A percentile compares a stretch with the other conserved stretches of the same genome.
phyloP scores from a whole-genome alignment of 306 rosid species.

The Pterocarpus santalinus region DNA sequence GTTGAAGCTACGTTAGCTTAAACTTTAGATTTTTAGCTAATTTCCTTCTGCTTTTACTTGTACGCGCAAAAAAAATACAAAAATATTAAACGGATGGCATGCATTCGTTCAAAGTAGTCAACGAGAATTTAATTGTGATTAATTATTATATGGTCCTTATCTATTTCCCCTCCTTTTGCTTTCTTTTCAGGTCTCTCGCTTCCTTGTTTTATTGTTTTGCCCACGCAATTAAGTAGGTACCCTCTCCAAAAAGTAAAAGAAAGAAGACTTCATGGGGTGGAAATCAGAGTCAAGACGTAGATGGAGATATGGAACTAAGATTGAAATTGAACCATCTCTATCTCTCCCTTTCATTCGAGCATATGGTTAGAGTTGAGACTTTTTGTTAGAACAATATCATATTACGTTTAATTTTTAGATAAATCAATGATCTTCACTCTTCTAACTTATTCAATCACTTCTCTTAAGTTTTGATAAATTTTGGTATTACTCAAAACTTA shows the following conservation, averaged over 20 bases:
- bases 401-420: too few species aligned
- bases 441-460: too few species aligned
- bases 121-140: neutral
- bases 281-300: neutral
- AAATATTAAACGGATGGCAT: neutral
- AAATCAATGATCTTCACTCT: too few species aligned
- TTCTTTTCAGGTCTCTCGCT: neutral
- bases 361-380: too few species aligned
- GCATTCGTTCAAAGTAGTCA: neutral
- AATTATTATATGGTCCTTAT: neutral
- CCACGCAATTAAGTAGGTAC: too few species aligned
- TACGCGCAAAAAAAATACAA: neutral
- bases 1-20: neutral
- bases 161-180: neutral
- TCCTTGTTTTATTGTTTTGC: neutral
- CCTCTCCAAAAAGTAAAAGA: neutral
- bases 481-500: neutral
- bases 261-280: neutral
- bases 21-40: neutral
- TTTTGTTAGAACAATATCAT: too few species aligned
- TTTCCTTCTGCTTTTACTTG: neutral
- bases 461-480: too few species aligned
- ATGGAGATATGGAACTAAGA: neutral
- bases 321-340: slow-evolving; percentile 3
- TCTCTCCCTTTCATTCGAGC: neutral